Percentiles rank a stretch among this genome's conserved stretches.
These are phyloP conservation scores for Suillus americanus DNA, from an alignment of 768 basidiomycete genomes.

Conservation along the genomic window DNA sequence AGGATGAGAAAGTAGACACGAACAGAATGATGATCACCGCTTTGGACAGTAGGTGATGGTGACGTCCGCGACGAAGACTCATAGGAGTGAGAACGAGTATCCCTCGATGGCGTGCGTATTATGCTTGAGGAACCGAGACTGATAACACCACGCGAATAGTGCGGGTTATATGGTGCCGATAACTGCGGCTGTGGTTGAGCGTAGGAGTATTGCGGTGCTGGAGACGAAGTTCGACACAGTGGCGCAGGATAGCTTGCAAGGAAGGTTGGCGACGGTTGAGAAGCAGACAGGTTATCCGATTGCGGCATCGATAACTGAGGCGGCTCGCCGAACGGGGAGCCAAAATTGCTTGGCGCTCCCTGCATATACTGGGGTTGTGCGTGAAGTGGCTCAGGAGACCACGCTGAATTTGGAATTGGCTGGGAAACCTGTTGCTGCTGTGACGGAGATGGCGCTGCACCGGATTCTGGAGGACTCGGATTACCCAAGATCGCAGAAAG, in stretches of 20 bases:
- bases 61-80: slow-evolving; percentile 36
- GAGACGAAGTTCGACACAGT: slow-evolving; percentile 32
- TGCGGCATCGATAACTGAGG: slow-evolving; percentile 31
- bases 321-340: slow-evolving; percentile 25
- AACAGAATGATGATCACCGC: slow-evolving; percentile 33
- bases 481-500: slow-evolving; percentile 88
- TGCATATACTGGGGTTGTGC: slow-evolving; percentile 31
- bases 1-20: slow-evolving; percentile 13
- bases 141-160: slow-evolving; percentile 49
- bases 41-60: slow-evolving; percentile 41
- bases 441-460: slow-evolving; percentile 27
- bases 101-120: slow-evolving; percentile 28
- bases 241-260: slow-evolving; percentile 29
- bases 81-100: slow-evolving; percentile 26
- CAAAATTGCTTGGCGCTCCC: slow-evolving; percentile 17
- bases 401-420: slow-evolving; percentile 31
- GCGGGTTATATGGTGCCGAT: slow-evolving; percentile 26
- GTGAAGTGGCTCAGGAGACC: slow-evolving; percentile 38
- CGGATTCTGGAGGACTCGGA: slow-evolving; percentile 49
- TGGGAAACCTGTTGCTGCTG: slow-evolving; percentile 19
- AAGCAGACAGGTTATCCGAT: slow-evolving; percentile 30
- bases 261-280: slow-evolving; percentile 30
- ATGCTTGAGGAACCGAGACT: slow-evolving; percentile 38
- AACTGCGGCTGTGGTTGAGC: slow-evolving; percentile 27
- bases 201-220: slow-evolving; percentile 40